phyloP scores from a whole-genome alignment of 108 stramenopile species.

The Mediolabrus comicus region DNA sequence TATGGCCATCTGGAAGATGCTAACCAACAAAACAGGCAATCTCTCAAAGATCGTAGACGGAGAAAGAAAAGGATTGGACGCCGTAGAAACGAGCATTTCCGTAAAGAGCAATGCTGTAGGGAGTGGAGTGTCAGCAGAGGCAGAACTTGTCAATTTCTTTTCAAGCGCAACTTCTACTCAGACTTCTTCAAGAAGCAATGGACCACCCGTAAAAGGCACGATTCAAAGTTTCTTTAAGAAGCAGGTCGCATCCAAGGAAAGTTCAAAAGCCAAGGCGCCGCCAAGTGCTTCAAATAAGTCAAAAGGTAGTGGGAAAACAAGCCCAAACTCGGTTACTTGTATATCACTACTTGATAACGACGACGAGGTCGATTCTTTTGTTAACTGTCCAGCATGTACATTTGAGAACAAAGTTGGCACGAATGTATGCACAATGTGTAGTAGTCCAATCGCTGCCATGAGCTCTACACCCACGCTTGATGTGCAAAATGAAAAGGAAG shows the following conservation, averaged over 20 bases:
- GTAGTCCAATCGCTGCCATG: not conserved
- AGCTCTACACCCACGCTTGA: not conserved
- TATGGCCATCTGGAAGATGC: conserved; percentile 73
- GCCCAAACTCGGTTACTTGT: not conserved
- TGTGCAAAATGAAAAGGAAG: not conserved
- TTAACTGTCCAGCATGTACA: not conserved
- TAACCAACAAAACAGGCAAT: conserved; percentile 66
- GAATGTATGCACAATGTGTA: not conserved
- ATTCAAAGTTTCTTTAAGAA: conserved; percentile 49
- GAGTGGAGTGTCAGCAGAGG: conserved; percentile 32
- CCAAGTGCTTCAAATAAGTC: not conserved
- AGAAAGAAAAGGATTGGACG: conserved; percentile 37
- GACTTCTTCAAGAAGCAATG: not conserved
- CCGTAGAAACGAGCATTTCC: conserved; percentile 9
- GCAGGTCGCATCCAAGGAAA: conserved; percentile 9
- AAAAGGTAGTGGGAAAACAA: conserved; percentile 2
- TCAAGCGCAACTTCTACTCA: conserved; percentile 1
- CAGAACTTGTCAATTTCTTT: conserved; percentile 44
- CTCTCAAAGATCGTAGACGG: conserved; percentile 79
- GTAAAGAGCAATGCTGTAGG: not conserved
- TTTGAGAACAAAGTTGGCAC: not conserved
- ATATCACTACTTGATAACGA: conserved; percentile 31
- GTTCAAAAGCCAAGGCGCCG: not conserved
- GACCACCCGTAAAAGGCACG: conserved; percentile 29
- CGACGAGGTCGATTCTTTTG: not conserved